Base-by-base conservation (phyloP, 1,284 basidiomycete species). In the Microbotryum lychnidis-dioicae region DNA sequence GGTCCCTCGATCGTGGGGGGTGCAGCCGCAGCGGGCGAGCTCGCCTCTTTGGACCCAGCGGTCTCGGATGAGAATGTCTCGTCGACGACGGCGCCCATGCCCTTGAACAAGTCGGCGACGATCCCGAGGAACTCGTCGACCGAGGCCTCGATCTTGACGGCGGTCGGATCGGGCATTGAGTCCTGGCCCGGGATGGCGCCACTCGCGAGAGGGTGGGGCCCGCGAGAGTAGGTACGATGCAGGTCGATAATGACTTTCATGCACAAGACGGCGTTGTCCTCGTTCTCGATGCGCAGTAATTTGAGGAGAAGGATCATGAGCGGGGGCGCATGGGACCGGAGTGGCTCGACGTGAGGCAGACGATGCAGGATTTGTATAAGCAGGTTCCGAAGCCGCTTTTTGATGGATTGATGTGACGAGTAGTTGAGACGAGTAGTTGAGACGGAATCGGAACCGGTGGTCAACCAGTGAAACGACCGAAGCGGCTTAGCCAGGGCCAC, bases 191-290 rank as follows among this genome's bases (percentile, higher is more conserved):
- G 16, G 37, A 42, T 18, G 37, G 37, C 37, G 14, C 37, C 37
- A 42, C 56, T 3, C 52, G 23, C 60, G 45, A 4, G 54, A 29
- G 12, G 9, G 16, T 4, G 37, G 37, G 63, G 62, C 50, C 64
- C 64, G 56, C 71, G 68, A 67, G 77, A 77, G 72, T 75, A 77
- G 57, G 73, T 71, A 44, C 76, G 72, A 67, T 76, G 74, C 60
- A 80, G 70, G 76, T 99, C 96, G 64, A 92, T 86, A 71, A 96
- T 83, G 62, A 87, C 87, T 77, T 98, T 98, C 81, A 94, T 90
- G 59, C 87, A 90, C 3, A 87, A 82, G 37, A 87, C 82, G 2
- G 89, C 96, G 72, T 93, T 96, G 73, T 99, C 96, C 77, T 99
- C 96, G 73, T 96, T 97, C 79, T 99, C 97, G 66, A 84, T 80